These are phyloP conservation scores for Ceratobasidium sp. DNA, from an alignment of 1,284 basidiomycete genomes.

Conservation along the genomic window DNA sequence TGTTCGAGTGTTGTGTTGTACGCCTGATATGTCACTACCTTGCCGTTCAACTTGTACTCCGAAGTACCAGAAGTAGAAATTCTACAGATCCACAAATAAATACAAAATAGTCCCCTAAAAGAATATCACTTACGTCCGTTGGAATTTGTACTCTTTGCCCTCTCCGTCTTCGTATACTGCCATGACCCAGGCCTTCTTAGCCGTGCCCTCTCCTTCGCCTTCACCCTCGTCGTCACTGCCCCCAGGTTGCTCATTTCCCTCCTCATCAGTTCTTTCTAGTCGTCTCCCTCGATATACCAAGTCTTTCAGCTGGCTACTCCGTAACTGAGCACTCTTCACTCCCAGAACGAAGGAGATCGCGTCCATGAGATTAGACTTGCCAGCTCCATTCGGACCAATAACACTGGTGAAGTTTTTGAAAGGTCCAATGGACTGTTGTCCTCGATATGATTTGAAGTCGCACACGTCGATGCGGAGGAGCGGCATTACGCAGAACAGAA, in stretches of 20 bases:
- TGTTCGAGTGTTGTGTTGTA: conserved; percentile 86
- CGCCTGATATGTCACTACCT: conserved; percentile 78
- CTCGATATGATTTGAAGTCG: conserved; percentile 94
- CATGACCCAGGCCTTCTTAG: conserved; percentile 92
- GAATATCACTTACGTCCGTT: conserved; percentile 77
- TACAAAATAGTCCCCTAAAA: background rate
- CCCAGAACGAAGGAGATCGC: conserved; percentile 99
- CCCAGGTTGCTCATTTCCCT: conserved; percentile 51
- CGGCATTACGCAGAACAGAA: conserved; percentile 59
- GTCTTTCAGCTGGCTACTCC: conserved; percentile 93
- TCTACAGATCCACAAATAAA: conserved; percentile 53
- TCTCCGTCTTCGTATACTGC: conserved; percentile 85
- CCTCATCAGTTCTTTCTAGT: conserved; percentile 62
- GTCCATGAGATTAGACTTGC: conserved; percentile 99
- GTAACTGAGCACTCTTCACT: conserved; percentile 90
- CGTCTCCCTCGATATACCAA: conserved; percentile 91
- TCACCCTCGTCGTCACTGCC: conserved; percentile 43
- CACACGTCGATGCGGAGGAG: conserved; percentile 81
- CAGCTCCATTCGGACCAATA: conserved; percentile 98
- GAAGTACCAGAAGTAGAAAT: conserved; percentile 87
- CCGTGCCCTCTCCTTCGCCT: conserved; percentile 69
- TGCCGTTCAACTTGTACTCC: conserved; percentile 85
- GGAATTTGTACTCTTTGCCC: conserved; percentile 87
- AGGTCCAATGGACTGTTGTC: conserved; percentile 87
- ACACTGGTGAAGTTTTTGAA: conserved; percentile 94